These are phyloP conservation scores for Pichia phayaonensis DNA, from an alignment of 805 yeast genomes.

Conservation along the genomic window DNA sequence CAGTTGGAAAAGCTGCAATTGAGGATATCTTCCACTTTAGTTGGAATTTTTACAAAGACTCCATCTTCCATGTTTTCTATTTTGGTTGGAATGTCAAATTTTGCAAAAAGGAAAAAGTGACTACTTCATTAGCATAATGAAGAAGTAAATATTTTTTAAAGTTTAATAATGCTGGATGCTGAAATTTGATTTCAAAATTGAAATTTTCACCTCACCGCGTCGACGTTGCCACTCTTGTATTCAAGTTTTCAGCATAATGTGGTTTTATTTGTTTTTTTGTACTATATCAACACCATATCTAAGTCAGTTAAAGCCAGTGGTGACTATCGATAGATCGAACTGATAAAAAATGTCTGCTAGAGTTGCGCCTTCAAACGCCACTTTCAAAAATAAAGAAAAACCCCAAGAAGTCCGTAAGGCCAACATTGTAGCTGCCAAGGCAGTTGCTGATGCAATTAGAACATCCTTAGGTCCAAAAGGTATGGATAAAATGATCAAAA, in stretches of 20 bases:
- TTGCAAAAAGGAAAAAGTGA: too few species aligned
- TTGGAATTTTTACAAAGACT: slow-evolving; percentile 19
- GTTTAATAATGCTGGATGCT: too few species aligned
- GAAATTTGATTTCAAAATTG: not conserved
- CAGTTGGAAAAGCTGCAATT: slow-evolving; percentile 53
- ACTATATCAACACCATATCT: not conserved
- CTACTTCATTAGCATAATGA: too few species aligned
- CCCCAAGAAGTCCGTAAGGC: slow-evolving; percentile 90
- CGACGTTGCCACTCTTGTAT: not conserved
- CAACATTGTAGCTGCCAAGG: slow-evolving; percentile 86
- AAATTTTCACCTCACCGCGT: not conserved
- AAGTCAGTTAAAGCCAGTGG: not conserved
- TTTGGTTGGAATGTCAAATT: not conserved
- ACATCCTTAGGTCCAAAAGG: slow-evolving; percentile 98
- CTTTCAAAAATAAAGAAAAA: slow-evolving; percentile 88
- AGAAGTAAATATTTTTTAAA: too few species aligned
- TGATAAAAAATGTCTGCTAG: slow-evolving; percentile 7
- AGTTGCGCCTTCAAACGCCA: slow-evolving; percentile 45
- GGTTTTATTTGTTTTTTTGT: not conserved
- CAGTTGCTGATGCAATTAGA: slow-evolving; percentile 91
- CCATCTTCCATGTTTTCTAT: slow-evolving; percentile 5
- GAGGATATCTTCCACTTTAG: slow-evolving; percentile 35
- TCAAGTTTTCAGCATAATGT: not conserved
- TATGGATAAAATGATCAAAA: slow-evolving; percentile 98
- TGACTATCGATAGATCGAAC: not conserved